phyloP scores from a whole-genome alignment of 371 early-diverging fungal genomes.

The Rhizomucor miehei region DNA sequence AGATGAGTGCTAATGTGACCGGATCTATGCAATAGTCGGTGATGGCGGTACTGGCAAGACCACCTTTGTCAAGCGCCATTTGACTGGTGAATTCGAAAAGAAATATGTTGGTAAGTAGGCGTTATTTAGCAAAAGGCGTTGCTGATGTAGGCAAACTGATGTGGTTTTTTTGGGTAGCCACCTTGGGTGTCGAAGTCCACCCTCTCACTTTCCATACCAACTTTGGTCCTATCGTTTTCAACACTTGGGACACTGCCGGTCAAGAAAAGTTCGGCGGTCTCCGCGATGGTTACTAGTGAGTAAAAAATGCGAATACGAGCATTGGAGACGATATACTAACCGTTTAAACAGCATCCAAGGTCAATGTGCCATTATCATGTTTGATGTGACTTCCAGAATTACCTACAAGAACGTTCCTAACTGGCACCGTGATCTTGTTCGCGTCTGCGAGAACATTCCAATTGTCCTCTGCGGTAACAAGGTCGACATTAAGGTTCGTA shows the following conservation, averaged over 20 bases:
- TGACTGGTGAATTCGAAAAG: constrained; percentile 99
- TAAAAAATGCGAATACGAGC: constrained; percentile 6
- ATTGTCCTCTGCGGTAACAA: constrained; percentile 99
- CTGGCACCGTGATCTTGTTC: constrained; percentile 99
- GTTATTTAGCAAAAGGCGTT: neutral
- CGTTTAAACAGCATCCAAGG: constrained; percentile 82
- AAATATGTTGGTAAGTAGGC: constrained; percentile 93
- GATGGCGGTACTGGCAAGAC: constrained; percentile 99
- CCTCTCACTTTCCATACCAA: constrained; percentile 97
- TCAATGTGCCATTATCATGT: constrained; percentile 99
- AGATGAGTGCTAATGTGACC: constrained; percentile 3
- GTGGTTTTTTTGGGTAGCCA: constrained; percentile 64
- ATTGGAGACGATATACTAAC: neutral
- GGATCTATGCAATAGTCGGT: constrained; percentile 71
- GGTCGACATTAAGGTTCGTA: constrained; percentile 92
- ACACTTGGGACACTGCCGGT: constrained; percentile 99
- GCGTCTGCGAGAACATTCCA: constrained; percentile 99
- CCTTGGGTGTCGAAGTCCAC: constrained; percentile 99
- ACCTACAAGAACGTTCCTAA: constrained; percentile 99
- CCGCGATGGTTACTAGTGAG: constrained; percentile 99
- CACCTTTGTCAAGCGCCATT: constrained; percentile 99
- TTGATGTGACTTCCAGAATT: constrained; percentile 99
- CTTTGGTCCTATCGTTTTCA: constrained; percentile 95
- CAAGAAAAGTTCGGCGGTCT: constrained; percentile 99
- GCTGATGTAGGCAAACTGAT: neutral